Base-by-base conservation (phyloP, 2,329 filamentous ascomycete genomes). In the Cladosporium colombiae region DNA sequence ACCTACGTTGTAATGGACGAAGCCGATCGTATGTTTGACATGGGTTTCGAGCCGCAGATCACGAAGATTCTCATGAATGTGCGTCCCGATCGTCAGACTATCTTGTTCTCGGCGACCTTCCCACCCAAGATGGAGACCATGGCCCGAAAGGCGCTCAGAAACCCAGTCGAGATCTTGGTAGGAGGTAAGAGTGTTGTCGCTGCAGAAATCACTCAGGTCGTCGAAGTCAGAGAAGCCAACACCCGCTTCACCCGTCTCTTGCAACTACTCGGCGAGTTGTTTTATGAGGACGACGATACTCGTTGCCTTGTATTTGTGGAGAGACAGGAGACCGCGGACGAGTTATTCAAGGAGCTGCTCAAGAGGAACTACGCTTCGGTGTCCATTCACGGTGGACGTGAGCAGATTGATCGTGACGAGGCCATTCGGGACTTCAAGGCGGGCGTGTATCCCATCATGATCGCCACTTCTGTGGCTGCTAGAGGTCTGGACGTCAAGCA, bases 11-110 rank as follows among this genome's bases (percentile, higher is more conserved):
- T 99, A 13, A 86, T 99, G 46, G 95, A 99, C 76, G 95, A 99
- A 80, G 95, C 95, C 57, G 95, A 99, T 79, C 90, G 95, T 68
- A 98, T 99, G 95, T 97, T 98, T 66, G 95, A 99, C 77, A 98
- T 99, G 95, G 95, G 95, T 16, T 99, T 99, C 75, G 94, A 97
- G 79, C 94, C 95, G 2, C 95, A 99, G 78, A 93, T 99, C 63
- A 95, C 95, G 88, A 97, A 96, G 78, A 95, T 99, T 66, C 89
- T 98, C 75, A 88, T 88, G 70, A 97, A 95, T 74, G 91, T 97
- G 76, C 89, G 95, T 57, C 93, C 95, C 0, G 91, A 97, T 76
- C 89, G 91, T 60, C 95, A 99, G 76, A 97, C 93, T 0, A 93
- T 98, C 61, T 84, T 98, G 27, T 99, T 98, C 78, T 98, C 95